Evolutionary conservation across 768 basidiomycete genomes (phyloP), one percentile per base, ranked within the genome.

Genomic region (Porpolomopsis calyptriformis): DNA sequence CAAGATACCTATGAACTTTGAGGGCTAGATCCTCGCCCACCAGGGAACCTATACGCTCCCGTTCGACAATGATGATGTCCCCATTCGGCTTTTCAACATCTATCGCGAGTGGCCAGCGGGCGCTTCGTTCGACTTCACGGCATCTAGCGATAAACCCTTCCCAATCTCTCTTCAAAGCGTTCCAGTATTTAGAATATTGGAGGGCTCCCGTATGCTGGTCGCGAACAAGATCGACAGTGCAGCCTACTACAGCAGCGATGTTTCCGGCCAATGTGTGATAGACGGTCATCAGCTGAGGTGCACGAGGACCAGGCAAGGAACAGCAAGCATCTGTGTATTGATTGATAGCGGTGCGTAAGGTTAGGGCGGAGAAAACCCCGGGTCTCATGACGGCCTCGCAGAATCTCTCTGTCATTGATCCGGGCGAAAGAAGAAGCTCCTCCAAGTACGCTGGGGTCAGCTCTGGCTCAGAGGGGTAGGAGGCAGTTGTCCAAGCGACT

Each of bases 141-240:
- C 89, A 92, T 47, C 88, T 76, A 6, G 92, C 85, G 50, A 93
- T 80, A 56, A 97, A 93, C 2, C 93, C 91, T 57, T 97, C 86
- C 93, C 94, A 98, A 55, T 97, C 92, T 38, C 86, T 69, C 60
- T 88, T 92, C 54, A 96, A 63, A 0, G 83, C 80, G 53, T 77
- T 83, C 79, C 87, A 84, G 58, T 89, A 91, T 36, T 79, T 81
- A 37, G 78, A 77, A 57, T 89, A 72, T 52, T 84, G 80, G 38
- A 78, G 71, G 29, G 82, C 82, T 12, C 91, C 91, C 2, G 87
- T 91, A 49, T 83, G 78, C 0, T 81, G 71, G 56, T 87, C 83
- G 34, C 73, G 72, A 51, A 77, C 74, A 27, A 93, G 69, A 45
- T 71, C 72, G 41, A 97, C 83, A 0, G 85, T 84, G 55, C 85